These are phyloP conservation scores for Posidonia oceanica DNA, from an alignment of 116 monocot genomes.

Conservation along the genomic window DNA sequence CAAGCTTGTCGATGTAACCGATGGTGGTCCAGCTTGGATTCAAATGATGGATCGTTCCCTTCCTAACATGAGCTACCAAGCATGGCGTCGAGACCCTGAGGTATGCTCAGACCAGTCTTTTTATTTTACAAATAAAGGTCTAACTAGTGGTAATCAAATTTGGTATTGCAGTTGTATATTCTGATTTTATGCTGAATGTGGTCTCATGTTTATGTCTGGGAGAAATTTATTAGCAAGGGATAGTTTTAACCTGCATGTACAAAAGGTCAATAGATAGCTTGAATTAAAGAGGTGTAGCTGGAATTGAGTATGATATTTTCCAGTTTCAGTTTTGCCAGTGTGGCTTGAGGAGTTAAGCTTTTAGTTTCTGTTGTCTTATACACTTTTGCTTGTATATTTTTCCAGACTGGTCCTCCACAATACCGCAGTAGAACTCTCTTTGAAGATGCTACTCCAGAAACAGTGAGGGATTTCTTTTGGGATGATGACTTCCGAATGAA, in stretches of 20 bases:
- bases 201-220: neutral
- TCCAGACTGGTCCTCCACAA: slow-evolving; percentile 64
- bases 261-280: too few relatives aligned
- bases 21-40: slow-evolving; percentile 74
- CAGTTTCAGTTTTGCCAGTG: neutral
- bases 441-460: slow-evolving; percentile 66
- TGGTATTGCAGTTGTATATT: too few relatives aligned
- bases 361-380: neutral
- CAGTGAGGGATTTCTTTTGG: slow-evolving; percentile 93
- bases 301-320: neutral
- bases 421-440: slow-evolving; percentile 83
- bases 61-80: slow-evolving; percentile 57
- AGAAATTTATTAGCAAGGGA: neutral
- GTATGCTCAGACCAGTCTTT: slow-evolving; percentile 8
- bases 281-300: too few relatives aligned
- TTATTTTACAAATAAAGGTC: neutral
- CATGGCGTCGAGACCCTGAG: slow-evolving; percentile 85
- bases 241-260: too few relatives aligned
- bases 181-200: too few relatives aligned
- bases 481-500: slow-evolving; percentile 76
- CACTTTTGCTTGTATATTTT: neutral
- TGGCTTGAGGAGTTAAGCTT: neutral
- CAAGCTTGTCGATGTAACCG: slow-evolving; percentile 55
- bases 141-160: too few relatives aligned
- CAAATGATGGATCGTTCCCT: slow-evolving; percentile 68